phyloP scores from a whole-genome alignment of 129 eudicot species.

The Helianthus annuus region DNA sequence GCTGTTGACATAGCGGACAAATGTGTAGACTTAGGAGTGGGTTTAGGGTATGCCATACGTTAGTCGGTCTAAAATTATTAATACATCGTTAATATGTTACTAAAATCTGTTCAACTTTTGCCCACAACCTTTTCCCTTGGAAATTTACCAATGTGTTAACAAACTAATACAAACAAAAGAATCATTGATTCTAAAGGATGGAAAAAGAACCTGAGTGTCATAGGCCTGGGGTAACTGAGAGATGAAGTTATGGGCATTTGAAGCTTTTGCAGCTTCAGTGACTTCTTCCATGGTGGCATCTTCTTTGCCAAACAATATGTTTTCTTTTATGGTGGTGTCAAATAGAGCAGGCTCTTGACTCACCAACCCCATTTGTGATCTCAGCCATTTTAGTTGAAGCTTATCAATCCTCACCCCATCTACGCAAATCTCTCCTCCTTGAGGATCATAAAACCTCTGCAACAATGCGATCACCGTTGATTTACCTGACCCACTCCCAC shows the following conservation, averaged over 20 bases:
- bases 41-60: too few relatives aligned
- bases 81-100: too few relatives aligned
- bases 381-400: conserved; percentile 81
- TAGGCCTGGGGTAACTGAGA: conserved; percentile 82
- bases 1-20: too few relatives aligned
- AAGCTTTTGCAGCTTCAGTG: conserved; percentile 75
- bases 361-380: conserved; percentile 93
- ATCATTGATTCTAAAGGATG: neutral
- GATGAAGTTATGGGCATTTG: conserved; percentile 92
- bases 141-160: too few relatives aligned
- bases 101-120: too few relatives aligned
- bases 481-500: conserved; percentile 88
- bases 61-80: too few relatives aligned
- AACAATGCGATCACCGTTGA: conserved; percentile 70
- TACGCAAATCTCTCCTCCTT: conserved; percentile 57
- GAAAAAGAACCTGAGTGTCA: conserved; percentile 77
- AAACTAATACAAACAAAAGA: neutral
- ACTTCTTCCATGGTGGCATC: conserved; percentile 81
- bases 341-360: conserved; percentile 96
- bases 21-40: too few relatives aligned
- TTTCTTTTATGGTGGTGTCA: conserved; percentile 79
- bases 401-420: conserved; percentile 68
- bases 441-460: conserved; percentile 80
- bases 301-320: conserved; percentile 91
- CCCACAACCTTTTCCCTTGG: too few relatives aligned